These are phyloP conservation scores for Gremmenia infestans DNA, from an alignment of 2,329 filamentous ascomycete genomes.

Conservation along the genomic window DNA sequence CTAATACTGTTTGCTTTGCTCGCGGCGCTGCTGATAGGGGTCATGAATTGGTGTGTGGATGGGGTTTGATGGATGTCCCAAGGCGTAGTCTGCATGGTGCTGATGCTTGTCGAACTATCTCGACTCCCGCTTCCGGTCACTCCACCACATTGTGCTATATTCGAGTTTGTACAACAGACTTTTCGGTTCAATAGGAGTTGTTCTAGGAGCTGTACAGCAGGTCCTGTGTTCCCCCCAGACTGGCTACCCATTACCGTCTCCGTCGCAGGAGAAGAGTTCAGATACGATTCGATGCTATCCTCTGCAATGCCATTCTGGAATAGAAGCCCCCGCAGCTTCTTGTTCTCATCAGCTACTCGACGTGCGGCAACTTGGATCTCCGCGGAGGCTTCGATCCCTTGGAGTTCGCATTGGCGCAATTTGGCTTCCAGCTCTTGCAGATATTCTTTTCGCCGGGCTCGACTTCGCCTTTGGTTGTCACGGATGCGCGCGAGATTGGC, in stretches of 20 bases:
- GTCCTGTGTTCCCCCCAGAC: conserved; percentile 9
- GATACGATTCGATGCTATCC: conserved; percentile 41
- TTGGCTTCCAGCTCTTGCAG: conserved; percentile 63
- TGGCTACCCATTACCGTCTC: conserved; percentile 8
- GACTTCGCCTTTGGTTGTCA: conserved; percentile 73
- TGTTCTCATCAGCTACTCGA: conserved; percentile 65
- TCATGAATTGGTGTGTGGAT: conserved; percentile 20
- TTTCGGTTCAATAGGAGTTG: conserved; percentile 24
- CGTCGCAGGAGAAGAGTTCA: conserved; percentile 13
- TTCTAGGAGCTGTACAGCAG: conserved; percentile 25
- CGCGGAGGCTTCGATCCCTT: conserved; percentile 62
- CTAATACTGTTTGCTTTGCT: conserved; percentile 18
- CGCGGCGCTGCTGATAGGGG: conserved; percentile 14
- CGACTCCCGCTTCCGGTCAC: conserved; percentile 11
- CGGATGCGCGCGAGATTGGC: conserved; percentile 54
- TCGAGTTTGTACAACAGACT: conserved; percentile 15
- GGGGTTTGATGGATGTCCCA: conserved; percentile 23
- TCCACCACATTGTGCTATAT: background rate
- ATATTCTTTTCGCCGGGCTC: conserved; percentile 69
- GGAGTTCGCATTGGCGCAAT: conserved; percentile 56
- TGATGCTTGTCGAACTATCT: conserved; percentile 22
- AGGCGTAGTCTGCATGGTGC: conserved; percentile 16
- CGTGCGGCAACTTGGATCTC: conserved; percentile 68
- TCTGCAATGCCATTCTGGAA: conserved; percentile 52
- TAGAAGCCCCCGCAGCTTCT: conserved; percentile 55